These are phyloP conservation scores for Globisporangium nagaii DNA, from an alignment of 352 stramenopile genomes.

Conservation along the genomic window DNA sequence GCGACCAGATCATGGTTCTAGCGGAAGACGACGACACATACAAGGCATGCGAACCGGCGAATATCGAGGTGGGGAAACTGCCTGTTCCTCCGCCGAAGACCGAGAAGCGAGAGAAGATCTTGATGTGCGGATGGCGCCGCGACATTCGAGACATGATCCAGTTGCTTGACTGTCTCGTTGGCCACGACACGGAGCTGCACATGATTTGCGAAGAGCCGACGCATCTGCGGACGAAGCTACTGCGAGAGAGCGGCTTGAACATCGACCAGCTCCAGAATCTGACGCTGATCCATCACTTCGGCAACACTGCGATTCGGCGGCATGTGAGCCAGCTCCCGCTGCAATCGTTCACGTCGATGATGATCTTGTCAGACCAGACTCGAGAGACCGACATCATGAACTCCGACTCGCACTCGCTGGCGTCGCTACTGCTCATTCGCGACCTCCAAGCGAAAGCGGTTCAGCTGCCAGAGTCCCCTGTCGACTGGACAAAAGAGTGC, in stretches of 20 bases:
- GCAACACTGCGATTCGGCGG: constrained; percentile 75
- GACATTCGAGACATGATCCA: constrained; percentile 89
- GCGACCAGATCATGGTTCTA: constrained; percentile 77
- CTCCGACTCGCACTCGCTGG: constrained; percentile 84
- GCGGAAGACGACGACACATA: constrained; percentile 89
- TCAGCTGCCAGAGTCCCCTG: not conserved
- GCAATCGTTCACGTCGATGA: constrained; percentile 70
- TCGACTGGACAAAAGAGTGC: constrained; percentile 26
- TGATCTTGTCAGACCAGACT: constrained; percentile 76
- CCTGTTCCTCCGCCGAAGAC: constrained; percentile 19
- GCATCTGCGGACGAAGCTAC: constrained; percentile 53
- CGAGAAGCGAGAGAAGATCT: constrained; percentile 45
- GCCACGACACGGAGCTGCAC: constrained; percentile 57
- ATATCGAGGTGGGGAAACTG: constrained; percentile 32
- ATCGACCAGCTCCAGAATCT: constrained; percentile 46
- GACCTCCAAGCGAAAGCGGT: constrained; percentile 46
- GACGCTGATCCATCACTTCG: constrained; percentile 56
- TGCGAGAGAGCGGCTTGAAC: constrained; percentile 58
- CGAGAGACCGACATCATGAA: constrained; percentile 78
- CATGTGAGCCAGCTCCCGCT: constrained; percentile 61
- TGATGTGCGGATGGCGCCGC: constrained; percentile 87
- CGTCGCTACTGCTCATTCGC: constrained; percentile 79
- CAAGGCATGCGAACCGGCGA: constrained; percentile 39
- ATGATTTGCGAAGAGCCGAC: constrained; percentile 77
- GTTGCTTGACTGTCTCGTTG: constrained; percentile 70